These are phyloP conservation scores for Psidium guajava DNA, from an alignment of 345 rosid species.

Conservation along the genomic window DNA sequence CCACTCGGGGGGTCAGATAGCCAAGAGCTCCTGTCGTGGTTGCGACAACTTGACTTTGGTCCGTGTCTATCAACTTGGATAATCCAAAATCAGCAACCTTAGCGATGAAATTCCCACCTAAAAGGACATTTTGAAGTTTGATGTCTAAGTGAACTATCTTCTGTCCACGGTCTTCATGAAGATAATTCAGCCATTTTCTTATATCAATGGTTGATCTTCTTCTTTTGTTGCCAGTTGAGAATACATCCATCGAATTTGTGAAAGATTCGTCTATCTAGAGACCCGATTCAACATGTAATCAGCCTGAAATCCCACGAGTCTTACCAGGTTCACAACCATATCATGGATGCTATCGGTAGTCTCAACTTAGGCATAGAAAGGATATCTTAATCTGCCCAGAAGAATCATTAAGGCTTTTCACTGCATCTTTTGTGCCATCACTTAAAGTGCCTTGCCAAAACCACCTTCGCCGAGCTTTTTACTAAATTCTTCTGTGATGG, in stretches of 20 bases:
- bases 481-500: background rate
- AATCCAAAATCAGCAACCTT: background rate
- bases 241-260: background rate
- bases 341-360: background rate
- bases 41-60: no score
- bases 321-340: background rate
- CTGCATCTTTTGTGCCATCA: background rate
- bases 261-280: background rate
- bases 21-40: no score
- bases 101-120: background rate
- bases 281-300: background rate
- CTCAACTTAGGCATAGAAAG: background rate
- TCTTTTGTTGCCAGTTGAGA: slow-evolving; percentile 14
- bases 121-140: background rate
- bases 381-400: background rate
- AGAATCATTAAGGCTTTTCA: background rate
- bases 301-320: background rate
- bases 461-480: background rate
- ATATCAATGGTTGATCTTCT: slow-evolving; percentile 14
- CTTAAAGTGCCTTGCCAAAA: no score
- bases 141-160: background rate
- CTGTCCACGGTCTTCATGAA: slow-evolving; percentile 14
- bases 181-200: slow-evolving; percentile 19
- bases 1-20: no score
- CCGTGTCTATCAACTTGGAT: no score